Evolutionary conservation across 2,329 filamentous ascomycete species (phyloP).

Genomic region (Furcasterigmium sp.): DNA sequence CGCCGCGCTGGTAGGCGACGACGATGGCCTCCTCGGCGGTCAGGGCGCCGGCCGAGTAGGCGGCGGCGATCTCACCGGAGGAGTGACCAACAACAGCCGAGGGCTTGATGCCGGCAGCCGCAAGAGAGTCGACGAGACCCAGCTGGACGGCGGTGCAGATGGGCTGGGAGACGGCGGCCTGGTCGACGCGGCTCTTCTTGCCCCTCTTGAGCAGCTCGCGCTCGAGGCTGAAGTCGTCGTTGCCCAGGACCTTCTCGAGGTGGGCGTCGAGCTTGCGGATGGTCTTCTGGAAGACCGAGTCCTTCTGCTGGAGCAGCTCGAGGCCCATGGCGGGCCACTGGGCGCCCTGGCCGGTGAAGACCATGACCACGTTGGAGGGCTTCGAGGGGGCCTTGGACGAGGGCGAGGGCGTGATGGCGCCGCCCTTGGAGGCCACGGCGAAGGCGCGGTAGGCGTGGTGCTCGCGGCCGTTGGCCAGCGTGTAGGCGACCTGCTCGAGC

Average conservation of each 20-base stretch:
- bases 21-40: slow-evolving; percentile 27
- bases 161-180: slow-evolving; percentile 22
- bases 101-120: slow-evolving; percentile 22
- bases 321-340: slow-evolving; percentile 13
- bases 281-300: slow-evolving; percentile 4
- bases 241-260: slow-evolving; percentile 3
- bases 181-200: slow-evolving; percentile 9
- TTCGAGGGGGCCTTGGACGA: slow-evolving; percentile 8
- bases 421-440: slow-evolving; percentile 10
- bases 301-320: slow-evolving; percentile 8
- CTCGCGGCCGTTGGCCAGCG: slow-evolving; percentile 20
- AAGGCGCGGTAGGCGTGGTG: slow-evolving; percentile 20
- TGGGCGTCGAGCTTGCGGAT: slow-evolving; percentile 11
- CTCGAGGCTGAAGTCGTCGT: slow-evolving; percentile 8
- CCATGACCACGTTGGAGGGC: slow-evolving; percentile 4
- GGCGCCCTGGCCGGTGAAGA: slow-evolving; percentile 14
- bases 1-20: slow-evolving; percentile 33
- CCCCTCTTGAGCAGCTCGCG: slow-evolving; percentile 13
- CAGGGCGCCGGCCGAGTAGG: slow-evolving; percentile 32
- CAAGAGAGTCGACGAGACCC: slow-evolving; percentile 32
- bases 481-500: slow-evolving; percentile 20
- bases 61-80: slow-evolving; percentile 37
- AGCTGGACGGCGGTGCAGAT: slow-evolving; percentile 30
- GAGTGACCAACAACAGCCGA: slow-evolving; percentile 34
- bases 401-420: slow-evolving; percentile 8